Base-by-base conservation (phyloP, 805 yeast genomes). In the Hanseniaspora meyeri region DNA sequence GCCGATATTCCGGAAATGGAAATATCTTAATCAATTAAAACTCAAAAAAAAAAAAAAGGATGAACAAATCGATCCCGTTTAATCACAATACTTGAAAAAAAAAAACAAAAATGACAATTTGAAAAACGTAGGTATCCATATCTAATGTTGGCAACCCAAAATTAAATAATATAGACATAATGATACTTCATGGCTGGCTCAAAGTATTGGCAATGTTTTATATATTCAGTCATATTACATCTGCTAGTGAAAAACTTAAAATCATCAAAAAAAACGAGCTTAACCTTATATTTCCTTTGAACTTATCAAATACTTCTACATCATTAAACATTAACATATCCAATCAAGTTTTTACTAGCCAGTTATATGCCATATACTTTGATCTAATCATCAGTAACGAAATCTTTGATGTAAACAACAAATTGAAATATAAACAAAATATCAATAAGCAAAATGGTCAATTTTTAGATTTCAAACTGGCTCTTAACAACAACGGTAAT, bases 1-100 rank as follows among this genome's bases (percentile, higher is more conserved):
- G 27, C 5, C 5, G 27, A 5, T 24, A 24, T 68, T 52, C 80
- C 66, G 14, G 79, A 68, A 0, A 83, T 81, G 5, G 62, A 58
- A 17, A 73, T 57, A 7, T 70, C 64, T 34, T 72, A 61, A 49
- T 70, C 63, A 65, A 72, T 62, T 67, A 42, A 24, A 42, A 42
- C 45, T 40, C 45, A 45, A 45, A 45, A 45, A 45, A 45, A 45
- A 45, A 31, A 17, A n/a, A 45, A 5, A 27, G 27, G 5, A 27
- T 27, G 16, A 43, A 27, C 27, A 24, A 24, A 24, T 24, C 27
- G 5, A 24, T 24, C 5, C 27, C 27, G 14, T 43, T 43, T 24
- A 43, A 27, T 43, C 47, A 43, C 19, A 27, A 27, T 43, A 43
- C 31, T 12, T 27, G 5, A 43, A 43, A 43, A 20, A 27, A 24